Conservation (phyloP, 2,329 filamentous ascomycete genomes). For the Exserohilum rostratum region DNA sequence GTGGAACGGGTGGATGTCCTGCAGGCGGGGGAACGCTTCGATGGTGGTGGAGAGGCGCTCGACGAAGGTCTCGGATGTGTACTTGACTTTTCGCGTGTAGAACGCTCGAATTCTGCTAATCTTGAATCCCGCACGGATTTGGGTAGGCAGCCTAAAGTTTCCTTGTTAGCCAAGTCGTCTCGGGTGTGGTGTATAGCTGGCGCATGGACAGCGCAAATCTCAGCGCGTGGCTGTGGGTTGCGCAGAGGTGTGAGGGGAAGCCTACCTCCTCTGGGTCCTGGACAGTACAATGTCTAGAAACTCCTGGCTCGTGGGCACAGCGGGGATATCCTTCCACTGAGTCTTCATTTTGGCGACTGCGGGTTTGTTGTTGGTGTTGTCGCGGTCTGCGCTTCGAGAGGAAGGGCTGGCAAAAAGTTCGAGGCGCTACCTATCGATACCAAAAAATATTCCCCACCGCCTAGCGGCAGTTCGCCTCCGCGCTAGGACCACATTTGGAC, state of each 20-base stretch:
- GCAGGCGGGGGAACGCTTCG: slow-evolving; percentile 84
- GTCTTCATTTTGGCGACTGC: slow-evolving; percentile 45
- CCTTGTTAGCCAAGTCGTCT: slow-evolving; percentile 1
- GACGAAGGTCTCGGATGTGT: slow-evolving; percentile 93
- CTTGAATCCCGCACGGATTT: slow-evolving; percentile 95
- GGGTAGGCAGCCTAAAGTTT: slow-evolving; percentile 75
- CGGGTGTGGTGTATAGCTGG: background rate
- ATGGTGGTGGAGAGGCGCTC: slow-evolving; percentile 92
- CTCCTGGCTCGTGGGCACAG: slow-evolving; percentile 90
- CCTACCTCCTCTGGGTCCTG: slow-evolving; percentile 53
- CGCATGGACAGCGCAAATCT: slow-evolving; percentile 69
- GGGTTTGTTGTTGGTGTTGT: slow-evolving; percentile 17
- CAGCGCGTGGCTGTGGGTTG: slow-evolving; percentile 17
- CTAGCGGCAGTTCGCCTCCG: slow-evolving; percentile 19
- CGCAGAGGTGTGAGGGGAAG: background rate
- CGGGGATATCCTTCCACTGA: slow-evolving; percentile 70
- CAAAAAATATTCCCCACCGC: slow-evolving; percentile 19
- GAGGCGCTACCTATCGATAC: slow-evolving; percentile 16
- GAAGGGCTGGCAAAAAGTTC: slow-evolving; percentile 23
- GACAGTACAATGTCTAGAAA: slow-evolving; percentile 97
- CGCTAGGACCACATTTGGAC: slow-evolving; percentile 8
- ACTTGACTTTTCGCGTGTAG: slow-evolving; percentile 94
- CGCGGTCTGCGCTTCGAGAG: slow-evolving; percentile 21
- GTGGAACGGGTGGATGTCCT: slow-evolving; percentile 95
- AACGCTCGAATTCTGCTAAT: slow-evolving; percentile 94